Evolutionary conservation across 305 asterid species (phyloP), one percentile per base, ranked within the genome.

Genomic region (Fraxinus latifolia): DNA sequence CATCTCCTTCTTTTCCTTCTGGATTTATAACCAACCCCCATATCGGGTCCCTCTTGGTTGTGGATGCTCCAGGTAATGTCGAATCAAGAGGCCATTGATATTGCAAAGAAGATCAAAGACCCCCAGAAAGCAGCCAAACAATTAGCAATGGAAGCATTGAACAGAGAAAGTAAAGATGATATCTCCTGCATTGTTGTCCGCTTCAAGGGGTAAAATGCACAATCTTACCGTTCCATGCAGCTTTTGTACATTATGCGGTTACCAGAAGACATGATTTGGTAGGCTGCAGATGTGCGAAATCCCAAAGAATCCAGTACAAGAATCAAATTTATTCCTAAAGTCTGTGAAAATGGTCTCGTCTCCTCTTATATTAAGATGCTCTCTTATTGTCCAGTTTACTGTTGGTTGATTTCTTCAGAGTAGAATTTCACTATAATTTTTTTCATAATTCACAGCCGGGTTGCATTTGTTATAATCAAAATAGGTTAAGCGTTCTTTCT

Each of bases 171-270:
- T 75, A 92, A 90, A 90, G 98, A 95, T 6, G 98, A 95, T 73
- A 92, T 95, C 76, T 95, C 98, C 15, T 95, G 98, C 93, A 80
- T 95, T 4, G 98, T 95, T 36, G 91, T 95, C 72, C 94, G 94
- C 12, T 95, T 93, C 89, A 84, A 86, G 82, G 88, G 72, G 79
- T 81, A 81, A 67, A 77, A 65, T 4, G 15, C 62, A 62, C 32
- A 34, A 65, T 19, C 27, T 29, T 42, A 5, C 19, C 72, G 17
- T 17, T 60, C 80, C 82, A 79, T 76, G 87, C 84, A 79, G 86
- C 86, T 81, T 81, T 78, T 86, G 85, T 84, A 86, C 83, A 82
- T 85, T 68, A 75, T 50, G 67, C 77, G 42, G 79, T 83, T 4
- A 42, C 71, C 3, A 55, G 67, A 33, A 37, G 74, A 75, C 74